phyloP scores from a whole-genome alignment of 768 basidiomycete genomes.

The Trametes villosa region DNA sequence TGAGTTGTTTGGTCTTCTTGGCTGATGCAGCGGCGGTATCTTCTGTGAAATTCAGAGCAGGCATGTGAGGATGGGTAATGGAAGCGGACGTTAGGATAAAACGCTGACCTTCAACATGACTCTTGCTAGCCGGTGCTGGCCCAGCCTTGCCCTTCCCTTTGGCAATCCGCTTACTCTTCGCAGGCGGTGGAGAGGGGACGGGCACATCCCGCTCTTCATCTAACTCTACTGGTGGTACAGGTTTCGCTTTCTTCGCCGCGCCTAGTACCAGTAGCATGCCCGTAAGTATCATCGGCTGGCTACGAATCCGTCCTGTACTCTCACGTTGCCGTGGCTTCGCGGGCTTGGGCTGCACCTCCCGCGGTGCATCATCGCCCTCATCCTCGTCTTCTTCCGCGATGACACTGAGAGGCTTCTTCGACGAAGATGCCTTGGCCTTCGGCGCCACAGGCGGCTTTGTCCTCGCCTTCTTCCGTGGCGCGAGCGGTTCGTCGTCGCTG shows the following conservation, averaged over 20 bases:
- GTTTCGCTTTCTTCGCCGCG: not conserved
- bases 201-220: not conserved
- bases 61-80: not conserved
- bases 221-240: not conserved
- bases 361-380: not conserved
- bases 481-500: conserved; percentile 14
- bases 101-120: not conserved
- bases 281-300: too few species aligned
- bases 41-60: not conserved
- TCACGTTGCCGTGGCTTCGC: too few species aligned
- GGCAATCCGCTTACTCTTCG: not conserved
- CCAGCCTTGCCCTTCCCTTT: not conserved
- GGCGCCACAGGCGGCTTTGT: not conserved
- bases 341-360: too few species aligned
- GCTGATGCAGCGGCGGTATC: not conserved
- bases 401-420: not conserved
- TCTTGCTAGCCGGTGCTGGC: not conserved
- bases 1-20: not conserved
- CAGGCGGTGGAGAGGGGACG: not conserved
- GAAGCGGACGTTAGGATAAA: too few species aligned
- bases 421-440: not conserved
- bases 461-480: conserved; percentile 4
- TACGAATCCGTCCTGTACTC: too few species aligned
- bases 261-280: too few species aligned
- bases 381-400: not conserved